A percentile compares a stretch with the other conserved stretches of the same genome.
Evolutionary conservation across 306 rosid species (phyloP).

Genomic region (Malus sieversii): DNA sequence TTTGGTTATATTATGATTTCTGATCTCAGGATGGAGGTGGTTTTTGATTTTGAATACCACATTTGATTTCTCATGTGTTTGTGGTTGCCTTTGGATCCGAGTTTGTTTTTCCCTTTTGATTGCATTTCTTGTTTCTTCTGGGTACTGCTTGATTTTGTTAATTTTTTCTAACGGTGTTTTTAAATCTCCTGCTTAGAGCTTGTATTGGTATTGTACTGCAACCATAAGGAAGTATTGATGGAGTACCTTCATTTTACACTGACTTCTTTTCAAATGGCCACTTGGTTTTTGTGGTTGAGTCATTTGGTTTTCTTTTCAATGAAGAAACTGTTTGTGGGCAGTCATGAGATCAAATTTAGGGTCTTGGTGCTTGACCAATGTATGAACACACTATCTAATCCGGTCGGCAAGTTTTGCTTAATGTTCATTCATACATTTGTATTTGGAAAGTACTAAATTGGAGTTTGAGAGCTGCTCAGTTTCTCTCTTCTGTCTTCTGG

Average conservation of each 20-base stretch:
- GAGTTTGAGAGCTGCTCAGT: neutral
- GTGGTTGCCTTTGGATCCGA: neutral
- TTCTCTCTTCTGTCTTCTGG: neutral
- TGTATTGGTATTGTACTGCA: neutral
- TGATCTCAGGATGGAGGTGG: slow-evolving; percentile 5
- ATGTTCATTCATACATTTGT: neutral
- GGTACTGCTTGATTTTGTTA: neutral
- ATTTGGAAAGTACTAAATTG: neutral
- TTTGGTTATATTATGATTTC: neutral
- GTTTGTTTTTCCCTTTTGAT: neutral
- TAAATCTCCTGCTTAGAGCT: neutral
- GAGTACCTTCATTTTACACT: neutral
- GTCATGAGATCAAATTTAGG: neutral
- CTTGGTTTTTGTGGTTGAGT: neutral
- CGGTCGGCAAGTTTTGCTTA: neutral
- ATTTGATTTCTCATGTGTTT: neutral
- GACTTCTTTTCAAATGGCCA: neutral
- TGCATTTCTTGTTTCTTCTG: neutral
- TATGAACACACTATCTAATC: neutral
- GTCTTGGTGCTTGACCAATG: neutral
- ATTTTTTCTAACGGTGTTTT: neutral
- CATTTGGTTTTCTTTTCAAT: neutral
- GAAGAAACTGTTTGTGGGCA: neutral
- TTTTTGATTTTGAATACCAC: neutral
- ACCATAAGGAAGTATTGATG: neutral